phyloP scores from a whole-genome alignment of 441 rosid species.

The Bocquillonia castaneifolia region DNA sequence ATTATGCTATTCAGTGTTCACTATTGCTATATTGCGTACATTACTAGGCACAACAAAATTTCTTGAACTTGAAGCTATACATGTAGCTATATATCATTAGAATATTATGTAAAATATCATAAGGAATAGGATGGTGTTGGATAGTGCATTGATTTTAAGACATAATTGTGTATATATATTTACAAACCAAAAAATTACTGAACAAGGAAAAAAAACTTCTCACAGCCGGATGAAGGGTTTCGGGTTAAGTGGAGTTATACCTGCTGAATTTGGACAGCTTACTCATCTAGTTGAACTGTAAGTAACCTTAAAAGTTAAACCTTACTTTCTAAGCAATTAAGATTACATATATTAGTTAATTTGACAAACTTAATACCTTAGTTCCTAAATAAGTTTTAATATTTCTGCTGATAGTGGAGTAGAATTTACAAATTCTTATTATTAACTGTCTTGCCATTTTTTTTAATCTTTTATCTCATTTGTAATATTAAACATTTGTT shows the following conservation, averaged over 20 bases:
- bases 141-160: neutral
- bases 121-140: too few relatives aligned
- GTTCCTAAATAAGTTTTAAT: neutral
- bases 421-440: too few relatives aligned
- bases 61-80: too few relatives aligned
- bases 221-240: conserved; percentile 47
- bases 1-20: too few relatives aligned
- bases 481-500: neutral
- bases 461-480: neutral
- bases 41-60: too few relatives aligned
- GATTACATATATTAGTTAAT: too few relatives aligned
- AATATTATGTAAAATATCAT: too few relatives aligned
- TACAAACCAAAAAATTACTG: neutral
- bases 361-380: neutral
- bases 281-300: conserved; percentile 50
- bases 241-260: conserved; percentile 54
- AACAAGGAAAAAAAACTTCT: too few relatives aligned
- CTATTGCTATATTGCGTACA: too few relatives aligned
- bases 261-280: conserved; percentile 58
- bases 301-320: conserved; percentile 21
- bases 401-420: neutral
- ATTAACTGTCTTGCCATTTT: too few relatives aligned
- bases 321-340: too few relatives aligned
- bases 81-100: too few relatives aligned
- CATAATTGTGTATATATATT: neutral